Evolutionary conservation across 345 rosid genomes (phyloP).

Genomic region (Cochlearia excelsa): DNA sequence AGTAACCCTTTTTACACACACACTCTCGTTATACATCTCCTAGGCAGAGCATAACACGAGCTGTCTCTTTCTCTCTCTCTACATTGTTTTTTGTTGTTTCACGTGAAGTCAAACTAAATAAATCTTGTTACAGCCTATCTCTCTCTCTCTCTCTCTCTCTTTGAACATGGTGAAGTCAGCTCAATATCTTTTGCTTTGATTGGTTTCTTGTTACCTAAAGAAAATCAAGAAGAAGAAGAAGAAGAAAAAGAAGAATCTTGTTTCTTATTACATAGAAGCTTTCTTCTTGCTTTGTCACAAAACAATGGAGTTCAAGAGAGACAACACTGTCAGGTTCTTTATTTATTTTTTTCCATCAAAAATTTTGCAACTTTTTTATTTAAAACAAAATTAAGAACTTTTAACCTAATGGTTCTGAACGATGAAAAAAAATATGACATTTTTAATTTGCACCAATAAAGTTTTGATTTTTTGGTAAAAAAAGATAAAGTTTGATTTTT

Average conservation of each 20-base stretch:
- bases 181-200: slow-evolving; percentile 17
- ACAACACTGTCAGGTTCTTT: slow-evolving; percentile 54
- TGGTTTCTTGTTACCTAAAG: slow-evolving; percentile 18
- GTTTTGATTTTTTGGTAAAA: neutral
- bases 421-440: too few relatives aligned
- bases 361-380: neutral
- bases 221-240: neutral
- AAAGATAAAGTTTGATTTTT: neutral
- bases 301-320: slow-evolving; percentile 50
- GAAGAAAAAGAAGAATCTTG: neutral
- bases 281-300: neutral
- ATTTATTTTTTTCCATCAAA: too few relatives aligned
- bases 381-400: neutral
- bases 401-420: too few relatives aligned
- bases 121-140: slow-evolving; percentile 27
- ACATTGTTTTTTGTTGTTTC: slow-evolving; percentile 21
- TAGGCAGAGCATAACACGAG: too few relatives aligned
- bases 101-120: slow-evolving; percentile 35
- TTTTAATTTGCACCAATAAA: too few relatives aligned
- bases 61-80: too few relatives aligned
- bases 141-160: slow-evolving; percentile 1
- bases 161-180: slow-evolving; percentile 27
- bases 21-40: too few relatives aligned
- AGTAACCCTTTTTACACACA: too few relatives aligned
- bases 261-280: neutral